Conservation (phyloP, 1,284 basidiomycete genomes). For the Sporisorium iseilematis-ciliati region DNA sequence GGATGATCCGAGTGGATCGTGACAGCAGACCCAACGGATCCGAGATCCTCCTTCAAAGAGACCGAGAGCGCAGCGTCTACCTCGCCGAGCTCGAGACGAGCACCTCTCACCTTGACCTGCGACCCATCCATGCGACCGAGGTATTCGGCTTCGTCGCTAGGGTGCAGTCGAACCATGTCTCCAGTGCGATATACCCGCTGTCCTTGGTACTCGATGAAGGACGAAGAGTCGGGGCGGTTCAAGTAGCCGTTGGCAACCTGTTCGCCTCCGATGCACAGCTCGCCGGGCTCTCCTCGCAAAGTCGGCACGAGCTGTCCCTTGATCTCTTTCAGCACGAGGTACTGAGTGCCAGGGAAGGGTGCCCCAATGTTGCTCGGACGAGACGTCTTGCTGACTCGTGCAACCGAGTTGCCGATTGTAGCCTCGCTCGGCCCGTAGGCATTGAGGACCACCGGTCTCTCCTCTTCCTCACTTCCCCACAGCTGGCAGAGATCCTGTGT, state of each 20-base stretch:
- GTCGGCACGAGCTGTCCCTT: constrained; percentile 37
- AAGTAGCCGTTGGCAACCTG: constrained; percentile 64
- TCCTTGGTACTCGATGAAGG: constrained; percentile 45
- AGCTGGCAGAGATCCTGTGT: constrained; percentile 49
- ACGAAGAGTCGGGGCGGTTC: constrained; percentile 34
- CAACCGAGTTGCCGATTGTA: constrained; percentile 65
- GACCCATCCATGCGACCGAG: constrained; percentile 61
- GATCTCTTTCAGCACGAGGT: constrained; percentile 50
- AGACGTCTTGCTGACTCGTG: constrained; percentile 44
- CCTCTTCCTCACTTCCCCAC: constrained; percentile 49
- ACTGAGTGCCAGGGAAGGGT: constrained; percentile 62
- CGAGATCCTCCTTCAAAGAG: constrained; percentile 15
- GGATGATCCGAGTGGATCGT: constrained; percentile 52
- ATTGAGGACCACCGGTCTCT: constrained; percentile 57
- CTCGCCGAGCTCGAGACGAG: constrained; percentile 65
- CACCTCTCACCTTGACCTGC: constrained; percentile 67
- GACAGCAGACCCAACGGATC: constrained; percentile 27
- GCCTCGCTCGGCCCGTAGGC: constrained; percentile 68
- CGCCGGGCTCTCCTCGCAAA: constrained; percentile 60
- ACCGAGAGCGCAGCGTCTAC: constrained; percentile 47
- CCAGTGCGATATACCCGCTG: constrained; percentile 62
- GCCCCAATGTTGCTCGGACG: constrained; percentile 56
- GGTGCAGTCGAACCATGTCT: constrained; percentile 59
- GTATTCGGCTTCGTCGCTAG: constrained; percentile 58
- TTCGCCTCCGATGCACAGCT: constrained; percentile 62